These are phyloP conservation scores for Globisporangium parvum DNA, from an alignment of 352 stramenopile species.

Conservation along the genomic window DNA sequence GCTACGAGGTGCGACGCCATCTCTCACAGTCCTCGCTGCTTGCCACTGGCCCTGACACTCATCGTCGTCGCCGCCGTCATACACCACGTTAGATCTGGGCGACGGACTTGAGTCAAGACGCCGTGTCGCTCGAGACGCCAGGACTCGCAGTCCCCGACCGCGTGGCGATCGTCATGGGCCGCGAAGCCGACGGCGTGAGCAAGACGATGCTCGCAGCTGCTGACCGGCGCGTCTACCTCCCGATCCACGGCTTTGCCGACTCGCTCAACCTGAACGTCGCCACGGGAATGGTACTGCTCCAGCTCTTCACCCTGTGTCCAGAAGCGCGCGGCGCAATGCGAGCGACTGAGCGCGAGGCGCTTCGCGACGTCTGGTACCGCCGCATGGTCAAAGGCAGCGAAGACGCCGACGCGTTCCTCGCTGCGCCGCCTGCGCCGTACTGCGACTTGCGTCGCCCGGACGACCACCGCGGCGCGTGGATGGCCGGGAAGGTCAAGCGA, in stretches of 20 bases:
- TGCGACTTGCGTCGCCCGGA: conserved; percentile 25
- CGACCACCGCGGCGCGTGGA: conserved; percentile 30
- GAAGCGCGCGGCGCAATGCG: conserved; percentile 17
- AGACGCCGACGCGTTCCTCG: conserved; percentile 19
- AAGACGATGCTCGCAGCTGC: conserved; percentile 59
- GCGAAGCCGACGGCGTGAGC: conserved; percentile 76
- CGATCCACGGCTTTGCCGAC: conserved; percentile 82
- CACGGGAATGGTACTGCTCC: conserved; percentile 73
- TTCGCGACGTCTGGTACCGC: conserved; percentile 27
- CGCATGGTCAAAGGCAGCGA: conserved; percentile 22
- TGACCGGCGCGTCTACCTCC: conserved; percentile 79
- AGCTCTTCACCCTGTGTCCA: conserved; percentile 26
- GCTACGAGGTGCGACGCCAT: conserved; percentile 16
- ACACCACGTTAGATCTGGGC: too few species aligned
- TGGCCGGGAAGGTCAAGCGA: conserved; percentile 24
- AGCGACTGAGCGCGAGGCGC: conserved; percentile 14
- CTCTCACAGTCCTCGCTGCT: too few species aligned
- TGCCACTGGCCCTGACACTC: too few species aligned
- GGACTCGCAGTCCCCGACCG: conserved; percentile 49
- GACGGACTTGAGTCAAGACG: too few species aligned
- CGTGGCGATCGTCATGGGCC: conserved; percentile 86
- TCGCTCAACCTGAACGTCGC: conserved; percentile 86
- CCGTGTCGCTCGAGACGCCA: not conserved
- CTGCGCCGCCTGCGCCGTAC: conserved; percentile 15
- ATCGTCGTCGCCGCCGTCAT: too few species aligned